Conservation (phyloP, 768 basidiomycete genomes). For the Lactarius sp. region DNA sequence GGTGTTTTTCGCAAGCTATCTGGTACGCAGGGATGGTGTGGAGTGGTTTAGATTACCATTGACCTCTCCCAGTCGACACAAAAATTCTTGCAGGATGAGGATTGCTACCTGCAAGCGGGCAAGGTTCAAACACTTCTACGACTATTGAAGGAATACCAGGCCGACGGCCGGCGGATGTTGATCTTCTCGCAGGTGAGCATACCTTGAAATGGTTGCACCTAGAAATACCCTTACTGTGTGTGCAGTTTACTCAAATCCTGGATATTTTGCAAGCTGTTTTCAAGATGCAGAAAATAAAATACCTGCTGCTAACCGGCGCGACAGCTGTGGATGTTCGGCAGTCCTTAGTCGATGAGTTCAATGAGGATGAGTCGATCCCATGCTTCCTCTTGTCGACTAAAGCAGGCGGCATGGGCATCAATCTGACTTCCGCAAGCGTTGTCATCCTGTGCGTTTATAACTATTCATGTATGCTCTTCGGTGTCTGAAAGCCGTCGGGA, state of each 20-base stretch:
- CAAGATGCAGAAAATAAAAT: slow-evolving; percentile 64
- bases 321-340: slow-evolving; percentile 94
- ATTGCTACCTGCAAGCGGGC: slow-evolving; percentile 81
- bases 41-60: neutral
- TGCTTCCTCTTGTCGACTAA: slow-evolving; percentile 91
- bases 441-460: slow-evolving; percentile 70
- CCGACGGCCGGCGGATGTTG: slow-evolving; percentile 73
- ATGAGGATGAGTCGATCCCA: slow-evolving; percentile 74
- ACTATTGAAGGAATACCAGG: slow-evolving; percentile 62
- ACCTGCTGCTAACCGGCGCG: slow-evolving; percentile 82
- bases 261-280: slow-evolving; percentile 88
- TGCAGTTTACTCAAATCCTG: slow-evolving; percentile 90
- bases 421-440: slow-evolving; percentile 90
- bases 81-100: slow-evolving; percentile 67
- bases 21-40: slow-evolving; percentile 44
- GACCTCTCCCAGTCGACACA: slow-evolving; percentile 51
- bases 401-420: slow-evolving; percentile 95
- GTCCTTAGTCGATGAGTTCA: slow-evolving; percentile 92
- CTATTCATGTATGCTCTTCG: neutral
- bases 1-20: slow-evolving; percentile 78
- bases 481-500: slow-evolving; percentile 14
- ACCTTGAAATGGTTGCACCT: neutral
- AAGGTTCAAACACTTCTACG: slow-evolving; percentile 73
- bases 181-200: slow-evolving; percentile 86
- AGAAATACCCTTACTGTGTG: neutral